These are phyloP conservation scores for Gyrodon tennesseensis DNA, from an alignment of 1,284 basidiomycete species.

Conservation along the genomic window DNA sequence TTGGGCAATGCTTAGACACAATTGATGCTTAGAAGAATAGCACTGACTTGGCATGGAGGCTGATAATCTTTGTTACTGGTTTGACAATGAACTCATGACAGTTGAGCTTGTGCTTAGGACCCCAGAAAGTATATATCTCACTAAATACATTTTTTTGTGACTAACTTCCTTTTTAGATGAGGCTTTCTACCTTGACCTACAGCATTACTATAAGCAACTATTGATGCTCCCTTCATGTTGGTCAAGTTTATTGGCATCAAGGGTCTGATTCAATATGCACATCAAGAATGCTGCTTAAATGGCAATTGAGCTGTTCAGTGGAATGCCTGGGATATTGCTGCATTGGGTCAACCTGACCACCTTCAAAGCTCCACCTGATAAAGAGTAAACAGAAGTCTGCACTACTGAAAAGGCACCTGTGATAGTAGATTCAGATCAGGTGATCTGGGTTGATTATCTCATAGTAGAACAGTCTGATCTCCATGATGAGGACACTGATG, in stretches of 20 bases:
- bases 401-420: background rate
- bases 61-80: slow-evolving; percentile 21
- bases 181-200: slow-evolving; percentile 1
- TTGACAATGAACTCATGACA: slow-evolving; percentile 28
- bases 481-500: too few species aligned
- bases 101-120: slow-evolving; percentile 28
- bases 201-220: slow-evolving; percentile 4
- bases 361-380: background rate
- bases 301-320: background rate
- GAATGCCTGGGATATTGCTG: background rate
- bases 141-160: background rate
- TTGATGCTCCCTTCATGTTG: slow-evolving; percentile 2
- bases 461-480: too few species aligned
- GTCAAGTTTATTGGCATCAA: slow-evolving; percentile 15
- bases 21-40: slow-evolving; percentile 40
- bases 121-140: slow-evolving; percentile 9
- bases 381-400: background rate
- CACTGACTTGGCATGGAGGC: slow-evolving; percentile 31
- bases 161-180: slow-evolving; percentile 7
- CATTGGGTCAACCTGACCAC: slow-evolving; percentile 11
- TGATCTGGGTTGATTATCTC: background rate
- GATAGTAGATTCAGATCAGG: background rate
- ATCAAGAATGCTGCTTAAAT: background rate
- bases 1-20: slow-evolving; percentile 35
- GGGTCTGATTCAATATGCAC: background rate